These are phyloP conservation scores for Hyphodiscus sp. DNA, from an alignment of 2,329 filamentous ascomycete species.

Conservation along the genomic window DNA sequence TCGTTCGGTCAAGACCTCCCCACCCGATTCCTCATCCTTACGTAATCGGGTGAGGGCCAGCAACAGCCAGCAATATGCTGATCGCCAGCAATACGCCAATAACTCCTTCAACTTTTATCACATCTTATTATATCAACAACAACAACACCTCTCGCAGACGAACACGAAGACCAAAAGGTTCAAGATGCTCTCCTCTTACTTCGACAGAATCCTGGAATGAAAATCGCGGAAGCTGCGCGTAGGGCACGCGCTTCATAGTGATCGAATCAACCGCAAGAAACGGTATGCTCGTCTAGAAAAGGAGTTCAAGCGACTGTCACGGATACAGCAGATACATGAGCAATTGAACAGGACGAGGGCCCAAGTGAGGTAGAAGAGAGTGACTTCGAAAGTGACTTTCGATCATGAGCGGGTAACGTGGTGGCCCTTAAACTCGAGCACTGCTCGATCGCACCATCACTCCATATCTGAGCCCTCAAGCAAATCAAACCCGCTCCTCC, in stretches of 20 bases:
- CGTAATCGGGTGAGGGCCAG: not conserved
- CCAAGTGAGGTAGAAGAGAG: too few species aligned
- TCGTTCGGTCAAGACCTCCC: not conserved
- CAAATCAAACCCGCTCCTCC: too few species aligned
- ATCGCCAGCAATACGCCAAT: not conserved
- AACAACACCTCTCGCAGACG: not conserved
- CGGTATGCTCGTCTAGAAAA: too few species aligned
- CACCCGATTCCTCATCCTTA: not conserved
- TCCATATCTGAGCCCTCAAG: too few species aligned
- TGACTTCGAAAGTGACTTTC: too few species aligned
- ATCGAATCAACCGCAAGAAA: too few species aligned
- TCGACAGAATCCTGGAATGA: not conserved
- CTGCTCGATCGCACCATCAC: too few species aligned
- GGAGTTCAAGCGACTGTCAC: too few species aligned
- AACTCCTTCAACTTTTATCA: not conserved
- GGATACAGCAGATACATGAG: too few species aligned
- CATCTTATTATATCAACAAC: not conserved
- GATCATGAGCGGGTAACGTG: too few species aligned
- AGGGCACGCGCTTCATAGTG: not conserved
- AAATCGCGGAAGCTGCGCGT: not conserved
- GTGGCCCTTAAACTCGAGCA: too few species aligned
- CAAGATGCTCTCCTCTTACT: not conserved
- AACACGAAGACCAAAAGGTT: not conserved
- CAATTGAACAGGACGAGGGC: too few species aligned
- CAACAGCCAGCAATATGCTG: not conserved